Evolutionary conservation across 495 filamentous ascomycete species (phyloP).

Genomic region (Aspergillus cavernicola): DNA sequence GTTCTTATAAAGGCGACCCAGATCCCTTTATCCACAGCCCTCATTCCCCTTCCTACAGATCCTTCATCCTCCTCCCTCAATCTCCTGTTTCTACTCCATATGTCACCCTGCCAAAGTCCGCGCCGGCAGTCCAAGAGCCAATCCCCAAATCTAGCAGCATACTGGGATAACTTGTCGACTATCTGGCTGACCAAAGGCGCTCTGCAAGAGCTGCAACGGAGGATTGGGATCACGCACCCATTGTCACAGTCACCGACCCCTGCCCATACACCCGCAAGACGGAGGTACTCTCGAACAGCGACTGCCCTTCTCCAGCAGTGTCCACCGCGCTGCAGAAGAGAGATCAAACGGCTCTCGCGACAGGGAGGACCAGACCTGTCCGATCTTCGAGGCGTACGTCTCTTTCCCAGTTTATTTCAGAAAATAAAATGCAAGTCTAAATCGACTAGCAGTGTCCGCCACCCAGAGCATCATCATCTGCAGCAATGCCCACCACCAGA

Average conservation of each 20-base stretch:
- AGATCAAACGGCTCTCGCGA: not conserved
- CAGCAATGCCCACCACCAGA: no score
- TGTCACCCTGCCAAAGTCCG: no score
- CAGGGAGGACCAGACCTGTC: not conserved
- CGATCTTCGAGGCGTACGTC: not conserved
- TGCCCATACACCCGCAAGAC: no score
- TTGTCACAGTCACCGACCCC: not conserved
- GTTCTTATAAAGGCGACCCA: no score
- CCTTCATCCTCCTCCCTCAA: no score
- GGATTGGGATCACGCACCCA: not conserved
- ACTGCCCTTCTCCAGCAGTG: not conserved
- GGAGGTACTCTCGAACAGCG: no score
- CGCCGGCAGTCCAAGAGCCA: no score
- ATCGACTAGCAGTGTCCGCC: not conserved
- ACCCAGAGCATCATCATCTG: no score
- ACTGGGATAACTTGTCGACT: not conserved
- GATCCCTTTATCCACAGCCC: no score
- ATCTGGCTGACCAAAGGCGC: not conserved
- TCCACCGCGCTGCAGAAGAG: not conserved
- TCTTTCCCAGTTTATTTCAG: not conserved
- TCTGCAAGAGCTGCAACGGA: not conserved
- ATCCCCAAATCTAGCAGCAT: not conserved
- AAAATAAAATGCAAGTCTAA: not conserved
- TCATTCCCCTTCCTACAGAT: no score
- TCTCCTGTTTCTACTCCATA: no score